Evolutionary conservation across 208 protist genomes (phyloP).

Genomic region (Angomonas ambiguus): DNA sequence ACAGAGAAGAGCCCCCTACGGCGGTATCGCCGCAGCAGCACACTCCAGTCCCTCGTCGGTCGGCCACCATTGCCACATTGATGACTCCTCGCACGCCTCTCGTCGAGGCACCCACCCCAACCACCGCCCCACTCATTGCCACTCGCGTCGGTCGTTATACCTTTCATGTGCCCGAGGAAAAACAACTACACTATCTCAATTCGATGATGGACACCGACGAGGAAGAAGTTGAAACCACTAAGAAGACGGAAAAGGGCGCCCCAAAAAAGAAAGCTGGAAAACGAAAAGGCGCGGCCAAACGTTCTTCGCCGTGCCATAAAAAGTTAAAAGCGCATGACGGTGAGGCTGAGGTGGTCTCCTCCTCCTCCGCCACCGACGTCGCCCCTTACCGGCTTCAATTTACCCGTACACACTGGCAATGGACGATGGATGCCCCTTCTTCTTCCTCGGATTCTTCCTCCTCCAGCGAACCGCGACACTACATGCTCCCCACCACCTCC

Average conservation of each 20-base stretch:
- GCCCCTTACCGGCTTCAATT: slow-evolving; percentile 28
- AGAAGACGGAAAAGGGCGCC: background rate
- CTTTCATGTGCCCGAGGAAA: slow-evolving; percentile 18
- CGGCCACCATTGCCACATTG: background rate
- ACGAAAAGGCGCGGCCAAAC: background rate
- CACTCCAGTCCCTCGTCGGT: background rate
- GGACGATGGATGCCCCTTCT: slow-evolving; percentile 43
- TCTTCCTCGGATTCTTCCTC: no score
- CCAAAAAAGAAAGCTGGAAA: background rate
- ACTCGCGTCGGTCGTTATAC: slow-evolving; percentile 23
- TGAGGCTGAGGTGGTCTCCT: background rate
- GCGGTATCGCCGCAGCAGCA: no score
- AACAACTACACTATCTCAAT: background rate
- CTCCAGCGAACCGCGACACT: no score
- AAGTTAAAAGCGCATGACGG: no score
- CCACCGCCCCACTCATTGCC: slow-evolving; percentile 5
- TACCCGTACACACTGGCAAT: slow-evolving; percentile 58
- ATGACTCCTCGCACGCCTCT: background rate
- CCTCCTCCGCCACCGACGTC: background rate
- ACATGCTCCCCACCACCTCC: slow-evolving; percentile 45
- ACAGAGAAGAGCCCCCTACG: no score
- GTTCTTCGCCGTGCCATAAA: no score
- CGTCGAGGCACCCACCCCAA: background rate
- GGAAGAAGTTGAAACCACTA: background rate
- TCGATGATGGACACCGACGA: background rate